Percentiles rank a stretch among this genome's conserved stretches.
These are phyloP conservation scores for Saccharomycopsis microspora DNA, from an alignment of 805 yeast genomes.

Conservation along the genomic window DNA sequence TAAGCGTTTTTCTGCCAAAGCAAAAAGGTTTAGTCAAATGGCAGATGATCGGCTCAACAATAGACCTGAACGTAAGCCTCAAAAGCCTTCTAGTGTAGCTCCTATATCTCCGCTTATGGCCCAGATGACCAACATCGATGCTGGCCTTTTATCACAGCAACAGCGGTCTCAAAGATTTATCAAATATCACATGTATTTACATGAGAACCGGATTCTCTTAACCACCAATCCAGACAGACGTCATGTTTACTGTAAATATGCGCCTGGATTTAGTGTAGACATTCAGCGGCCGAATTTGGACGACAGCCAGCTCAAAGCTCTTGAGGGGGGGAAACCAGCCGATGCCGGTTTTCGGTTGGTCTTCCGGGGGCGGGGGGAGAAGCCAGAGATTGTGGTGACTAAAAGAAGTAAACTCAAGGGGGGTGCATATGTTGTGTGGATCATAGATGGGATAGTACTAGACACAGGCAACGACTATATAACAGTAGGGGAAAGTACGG, in stretches of 20 bases:
- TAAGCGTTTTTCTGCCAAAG: conserved; percentile 3
- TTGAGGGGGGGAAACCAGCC: conserved; percentile 9
- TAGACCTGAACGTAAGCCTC: too few relatives aligned
- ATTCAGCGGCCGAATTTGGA: conserved; percentile 19
- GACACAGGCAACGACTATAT: conserved; percentile 13
- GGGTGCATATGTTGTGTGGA: conserved; percentile 14
- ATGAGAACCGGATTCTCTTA: conserved; percentile 37
- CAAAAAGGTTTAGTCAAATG: conserved; percentile 12
- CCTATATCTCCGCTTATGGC: not conserved
- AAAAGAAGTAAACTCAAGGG: conserved; percentile 10
- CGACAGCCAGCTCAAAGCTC: not conserved
- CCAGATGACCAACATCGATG: not conserved
- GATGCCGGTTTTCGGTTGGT: conserved; percentile 24
- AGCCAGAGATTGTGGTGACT: conserved; percentile 10
- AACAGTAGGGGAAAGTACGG: not conserved
- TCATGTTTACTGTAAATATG: conserved; percentile 47
- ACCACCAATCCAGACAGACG: conserved; percentile 57
- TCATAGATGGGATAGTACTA: conserved; percentile 6
- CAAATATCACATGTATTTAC: conserved; percentile 48
- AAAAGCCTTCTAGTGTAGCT: too few relatives aligned
- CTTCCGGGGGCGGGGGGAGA: conserved; percentile 17
- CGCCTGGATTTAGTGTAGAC: conserved; percentile 51
- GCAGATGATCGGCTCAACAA: conserved; percentile 4
- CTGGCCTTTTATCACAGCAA: conserved; percentile 5
- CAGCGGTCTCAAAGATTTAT: conserved; percentile 31